These are phyloP conservation scores for Cladophialophora bantiana DNA, from an alignment of 2,329 filamentous ascomycete genomes.

Conservation along the genomic window DNA sequence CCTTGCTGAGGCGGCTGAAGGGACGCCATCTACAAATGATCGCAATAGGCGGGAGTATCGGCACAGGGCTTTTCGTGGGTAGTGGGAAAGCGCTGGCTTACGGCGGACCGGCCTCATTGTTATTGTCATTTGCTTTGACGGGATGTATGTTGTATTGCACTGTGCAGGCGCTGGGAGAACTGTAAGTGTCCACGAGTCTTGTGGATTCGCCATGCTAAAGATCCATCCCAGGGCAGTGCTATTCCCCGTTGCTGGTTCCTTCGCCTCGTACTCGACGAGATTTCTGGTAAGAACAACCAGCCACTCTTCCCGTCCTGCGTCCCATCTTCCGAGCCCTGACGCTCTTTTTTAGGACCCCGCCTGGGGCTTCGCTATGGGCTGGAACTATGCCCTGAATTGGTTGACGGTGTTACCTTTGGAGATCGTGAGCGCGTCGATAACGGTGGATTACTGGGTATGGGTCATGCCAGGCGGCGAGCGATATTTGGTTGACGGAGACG, in stretches of 20 bases:
- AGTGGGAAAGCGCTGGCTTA: constrained; percentile 70
- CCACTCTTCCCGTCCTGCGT: neutral
- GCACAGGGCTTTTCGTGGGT: constrained; percentile 87
- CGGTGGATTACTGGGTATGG: constrained; percentile 73
- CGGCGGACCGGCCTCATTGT: constrained; percentile 76
- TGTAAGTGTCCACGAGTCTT: constrained; percentile 50
- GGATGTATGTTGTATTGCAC: constrained; percentile 91
- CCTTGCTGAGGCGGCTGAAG: constrained; percentile 42
- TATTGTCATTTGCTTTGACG: constrained; percentile 80
- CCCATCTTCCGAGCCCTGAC: constrained; percentile 5
- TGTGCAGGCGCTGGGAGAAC: constrained; percentile 87
- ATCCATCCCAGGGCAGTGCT: constrained; percentile 66
- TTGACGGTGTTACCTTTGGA: constrained; percentile 80
- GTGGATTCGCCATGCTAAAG: neutral
- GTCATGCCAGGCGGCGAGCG: constrained; percentile 13
- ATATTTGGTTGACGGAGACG: constrained; percentile 23
- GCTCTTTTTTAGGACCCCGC: constrained; percentile 66
- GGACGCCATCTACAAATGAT: constrained; percentile 44
- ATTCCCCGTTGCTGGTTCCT: constrained; percentile 90
- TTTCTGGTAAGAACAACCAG: constrained; percentile 62
- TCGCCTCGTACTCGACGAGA: constrained; percentile 87
- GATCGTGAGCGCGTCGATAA: constrained; percentile 80
- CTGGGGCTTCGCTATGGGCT: constrained; percentile 54
- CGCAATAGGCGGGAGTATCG: constrained; percentile 91
- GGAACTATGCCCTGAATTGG: constrained; percentile 80